Evolutionary conservation across 805 yeast genomes (phyloP).

Genomic region (Lachancea nothofagi): DNA sequence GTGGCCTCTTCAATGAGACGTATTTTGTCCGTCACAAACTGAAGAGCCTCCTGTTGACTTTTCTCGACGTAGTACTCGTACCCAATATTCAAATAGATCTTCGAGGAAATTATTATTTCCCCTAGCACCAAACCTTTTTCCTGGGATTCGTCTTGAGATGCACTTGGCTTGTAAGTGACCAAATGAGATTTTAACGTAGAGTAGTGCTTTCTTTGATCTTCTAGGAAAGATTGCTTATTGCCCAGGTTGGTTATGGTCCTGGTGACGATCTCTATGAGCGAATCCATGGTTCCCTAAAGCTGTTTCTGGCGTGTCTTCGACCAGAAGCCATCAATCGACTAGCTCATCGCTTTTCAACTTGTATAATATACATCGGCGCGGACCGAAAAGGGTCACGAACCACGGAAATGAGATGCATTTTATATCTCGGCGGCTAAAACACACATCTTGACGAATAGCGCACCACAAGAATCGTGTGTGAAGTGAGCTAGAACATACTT

Average conservation of each 20-base stretch:
- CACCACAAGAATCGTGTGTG: too few species aligned
- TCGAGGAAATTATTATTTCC: conserved; percentile 25
- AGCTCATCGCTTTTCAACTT: too few species aligned
- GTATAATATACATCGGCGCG: too few species aligned
- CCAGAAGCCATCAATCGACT: too few species aligned
- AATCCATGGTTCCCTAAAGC: conserved; percentile 10
- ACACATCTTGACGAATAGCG: too few species aligned
- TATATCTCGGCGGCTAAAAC: too few species aligned
- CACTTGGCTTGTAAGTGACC: conserved; percentile 6
- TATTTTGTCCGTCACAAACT: conserved; percentile 24
- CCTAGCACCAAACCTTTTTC: conserved; percentile 26
- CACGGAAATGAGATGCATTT: too few species aligned
- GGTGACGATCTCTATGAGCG: conserved; percentile 18
- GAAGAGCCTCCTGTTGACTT: conserved; percentile 19
- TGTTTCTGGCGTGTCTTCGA: too few species aligned
- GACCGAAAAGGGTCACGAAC: too few species aligned
- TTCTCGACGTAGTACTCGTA: conserved; percentile 32
- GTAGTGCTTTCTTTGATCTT: conserved; percentile 27
- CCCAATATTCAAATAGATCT: conserved; percentile 28
- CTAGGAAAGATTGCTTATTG: conserved; percentile 24
- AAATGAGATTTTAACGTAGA: conserved; percentile 15
- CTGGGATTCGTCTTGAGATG: conserved; percentile 8
- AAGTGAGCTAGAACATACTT: too few species aligned
- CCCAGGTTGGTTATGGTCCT: conserved; percentile 20
- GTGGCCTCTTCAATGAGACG: conserved; percentile 36